Evolutionary conservation across 345 rosid species (phyloP), one percentile per base, ranked within the genome.

Genomic region (Tarenaya hassleriana): DNA sequence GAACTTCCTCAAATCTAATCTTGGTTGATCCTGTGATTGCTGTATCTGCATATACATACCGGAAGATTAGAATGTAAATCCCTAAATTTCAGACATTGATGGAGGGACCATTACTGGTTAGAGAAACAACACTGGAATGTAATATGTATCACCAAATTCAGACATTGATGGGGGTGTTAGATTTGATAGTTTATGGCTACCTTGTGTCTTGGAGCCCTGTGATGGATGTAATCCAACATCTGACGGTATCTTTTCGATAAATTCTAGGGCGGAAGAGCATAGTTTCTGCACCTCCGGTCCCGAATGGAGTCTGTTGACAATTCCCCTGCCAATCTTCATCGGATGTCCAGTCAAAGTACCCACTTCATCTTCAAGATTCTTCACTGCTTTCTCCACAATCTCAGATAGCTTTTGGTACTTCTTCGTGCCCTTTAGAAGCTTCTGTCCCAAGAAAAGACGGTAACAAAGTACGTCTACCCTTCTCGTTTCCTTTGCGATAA

Each of bases 391-490:
- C 60, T 75, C 78, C 49, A 81, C 69, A 31, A 4, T 58, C 70
- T 74, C 72, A 32, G 64, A 75, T 7, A 76, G 5, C 20, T 69
- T 78, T 65, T 41, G 59, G 56, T 72, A 76, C 52, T 34, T 49
- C 48, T 66, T 76, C 5, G 84, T 69, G 53, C 79, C 80, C 7
- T 60, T 56, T 10, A 83, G 73, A 39, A 87, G 81, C 53, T 70
- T 77, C 24, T 69, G 74, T 59, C 73, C 74, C 62, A 83, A 38
- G 66, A 78, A 75, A 58, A 83, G 74, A 11, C 89, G 70, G 55
- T 72, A 77, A 57, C 95, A 87, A 48, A 87, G 76, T 17, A 67
- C 83, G 55, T 83, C 89, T 34, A 87, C 89, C 71, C 96, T 72
- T 73, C 96, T 81, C 7, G 96, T 79, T 69, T 79, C 96, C 64